phyloP scores from a whole-genome alignment of 1,284 basidiomycete genomes.

The Grifola frondosa region DNA sequence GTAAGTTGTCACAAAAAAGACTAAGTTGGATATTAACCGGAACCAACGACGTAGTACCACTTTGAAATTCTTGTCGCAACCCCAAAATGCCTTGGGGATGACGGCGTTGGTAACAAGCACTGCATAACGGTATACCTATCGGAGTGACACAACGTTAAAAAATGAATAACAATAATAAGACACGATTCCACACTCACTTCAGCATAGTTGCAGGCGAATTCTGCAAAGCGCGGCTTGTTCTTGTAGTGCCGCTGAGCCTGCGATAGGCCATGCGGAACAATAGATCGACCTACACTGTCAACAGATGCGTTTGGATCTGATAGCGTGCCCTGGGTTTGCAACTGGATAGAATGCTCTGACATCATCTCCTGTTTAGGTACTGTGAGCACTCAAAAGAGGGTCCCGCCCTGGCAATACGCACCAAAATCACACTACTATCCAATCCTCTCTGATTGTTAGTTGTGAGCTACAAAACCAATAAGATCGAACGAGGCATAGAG shows the following conservation, averaged over 20 bases:
- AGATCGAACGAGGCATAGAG: neutral
- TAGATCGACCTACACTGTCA: slow-evolving; percentile 47
- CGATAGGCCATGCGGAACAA: slow-evolving; percentile 43
- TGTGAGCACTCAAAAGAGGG: no score
- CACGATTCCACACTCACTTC: slow-evolving; percentile 45
- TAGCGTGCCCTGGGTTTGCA: slow-evolving; percentile 49
- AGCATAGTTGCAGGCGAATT: slow-evolving; percentile 65
- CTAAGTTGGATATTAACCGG: neutral
- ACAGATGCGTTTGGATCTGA: slow-evolving; percentile 38
- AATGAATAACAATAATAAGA: neutral
- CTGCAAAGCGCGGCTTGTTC: slow-evolving; percentile 74
- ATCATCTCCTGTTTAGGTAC: slow-evolving; percentile 58
- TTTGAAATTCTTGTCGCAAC: slow-evolving; percentile 69
- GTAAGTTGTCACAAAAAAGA: neutral
- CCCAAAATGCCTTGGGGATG: slow-evolving; percentile 80
- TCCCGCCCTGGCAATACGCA: no score
- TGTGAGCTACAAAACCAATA: slow-evolving; percentile 27
- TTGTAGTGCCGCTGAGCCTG: slow-evolving; percentile 46
- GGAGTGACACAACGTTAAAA: neutral
- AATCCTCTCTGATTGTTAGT: slow-evolving; percentile 36
- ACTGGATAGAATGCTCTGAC: slow-evolving; percentile 60
- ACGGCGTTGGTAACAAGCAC: slow-evolving; percentile 63
- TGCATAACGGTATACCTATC: slow-evolving; percentile 72
- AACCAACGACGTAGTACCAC: slow-evolving; percentile 60
- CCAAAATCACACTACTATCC: slow-evolving; percentile 60